Base-by-base conservation (phyloP, 768 basidiomycete genomes). In the Paxillus involutus region DNA sequence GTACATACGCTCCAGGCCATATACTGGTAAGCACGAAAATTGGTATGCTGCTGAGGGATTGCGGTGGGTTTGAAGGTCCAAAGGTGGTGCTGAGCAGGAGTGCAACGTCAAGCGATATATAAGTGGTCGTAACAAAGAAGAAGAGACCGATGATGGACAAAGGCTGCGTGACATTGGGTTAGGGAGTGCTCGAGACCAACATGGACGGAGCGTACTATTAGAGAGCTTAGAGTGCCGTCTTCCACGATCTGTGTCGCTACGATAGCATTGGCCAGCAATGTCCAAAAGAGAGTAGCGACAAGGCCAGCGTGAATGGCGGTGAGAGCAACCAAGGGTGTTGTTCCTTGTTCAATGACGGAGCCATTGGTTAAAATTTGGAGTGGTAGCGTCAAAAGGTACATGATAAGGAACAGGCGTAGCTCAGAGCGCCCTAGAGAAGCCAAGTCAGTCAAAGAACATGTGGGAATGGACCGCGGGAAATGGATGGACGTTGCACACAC, bases 181-280 rank as follows among this genome's bases (percentile, higher is more conserved):
- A 60, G 21, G 12, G 16, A 30, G 32, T 7, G 11, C 21, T 45
- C 7, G 24, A 12, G 19, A 9, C 29, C 29, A 19, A 29, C 43
- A 36, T 24, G 52, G 47, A 26, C 56, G 14, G 26, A 44, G 80
- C 80, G 60, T 50, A 90, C 88, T 50, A 88, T 72, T 45, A 90
- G 57, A 54, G 86, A 82, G 60, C 81, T 81, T 33, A 85, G 73
- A 0, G 91, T 91, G 6, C 94, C 96, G 63, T 91, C 96, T 68
- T 98, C 96, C 51, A 98, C 89, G 46, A 94, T 67, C 71, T 98
- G 96, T n/a, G 88, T 90, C 35, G 87, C 84, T 19, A 94, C 80
- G 55, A 92, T 71, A 9, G 79, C 89, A 70, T 90, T 92, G 32
- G 79, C 90, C 49, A 91, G 74, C 58, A 93, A 73, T 7, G 80